Conservation (phyloP, 202 grass and related monocot genomes). For the Brachypodium distachyon region DNA sequence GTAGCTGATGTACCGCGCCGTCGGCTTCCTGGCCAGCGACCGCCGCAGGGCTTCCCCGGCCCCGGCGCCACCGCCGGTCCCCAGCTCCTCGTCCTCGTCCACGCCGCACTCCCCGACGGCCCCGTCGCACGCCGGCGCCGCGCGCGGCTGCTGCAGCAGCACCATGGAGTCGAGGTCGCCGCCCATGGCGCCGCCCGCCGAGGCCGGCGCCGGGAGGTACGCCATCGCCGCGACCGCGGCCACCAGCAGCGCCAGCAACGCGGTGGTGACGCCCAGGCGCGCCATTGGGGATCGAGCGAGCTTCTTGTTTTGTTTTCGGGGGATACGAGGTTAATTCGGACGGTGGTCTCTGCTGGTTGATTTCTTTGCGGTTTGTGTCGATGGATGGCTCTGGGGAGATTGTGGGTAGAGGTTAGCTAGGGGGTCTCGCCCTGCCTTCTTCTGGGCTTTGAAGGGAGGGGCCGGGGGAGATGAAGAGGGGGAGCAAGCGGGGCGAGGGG, state of each 20-base stretch:
- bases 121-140: conserved; percentile 20
- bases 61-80: neutral
- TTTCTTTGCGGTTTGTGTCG: neutral
- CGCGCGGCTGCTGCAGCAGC: neutral
- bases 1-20: conserved; percentile 66
- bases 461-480: conserved; percentile 10
- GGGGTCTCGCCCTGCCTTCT: conserved; percentile 15
- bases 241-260: conserved; percentile 27
- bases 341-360: neutral
- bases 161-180: neutral
- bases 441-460: conserved; percentile 1
- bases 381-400: neutral
- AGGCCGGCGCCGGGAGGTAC: conserved; percentile 16
- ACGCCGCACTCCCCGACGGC: conserved; percentile 41
- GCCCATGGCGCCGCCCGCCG: neutral
- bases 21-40: conserved; percentile 29
- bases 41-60: conserved; percentile 29
- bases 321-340: no score
- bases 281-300: no score
- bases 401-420: no score
- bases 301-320: no score
- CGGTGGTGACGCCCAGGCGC: conserved; percentile 6
- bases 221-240: conserved; percentile 17
- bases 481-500: neutral
- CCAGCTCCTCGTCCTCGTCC: conserved; percentile 42